Base-by-base conservation (phyloP, 495 filamentous ascomycete genomes). In the Tuber brumale region DNA sequence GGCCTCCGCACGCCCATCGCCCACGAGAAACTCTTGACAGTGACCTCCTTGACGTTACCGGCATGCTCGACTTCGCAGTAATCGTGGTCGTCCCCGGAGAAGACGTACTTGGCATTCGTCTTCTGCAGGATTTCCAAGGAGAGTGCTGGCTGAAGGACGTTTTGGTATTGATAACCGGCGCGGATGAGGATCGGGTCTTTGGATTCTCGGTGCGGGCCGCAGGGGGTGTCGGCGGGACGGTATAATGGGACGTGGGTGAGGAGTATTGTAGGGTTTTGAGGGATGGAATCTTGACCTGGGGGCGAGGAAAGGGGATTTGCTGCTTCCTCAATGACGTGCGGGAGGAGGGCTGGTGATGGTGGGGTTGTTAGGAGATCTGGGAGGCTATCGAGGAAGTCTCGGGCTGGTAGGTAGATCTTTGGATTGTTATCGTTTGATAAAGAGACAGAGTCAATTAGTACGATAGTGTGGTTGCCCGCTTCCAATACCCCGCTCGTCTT, bases 41-140 rank as follows among this genome's bases (percentile, higher is more conserved):
- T 98, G 78, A 97, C 94, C 81, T 99, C 96, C 41, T 87, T 88
- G 1, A 95, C 91, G 66, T 88, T 88, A 9, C 86, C 86, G 70
- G 90, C 87, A 82, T 99, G 96, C 2, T 88, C 85, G 39, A 98
- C 84, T 74, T 97, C 94, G 84, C 96, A 99, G 85, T 98, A 97
- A 84, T 99, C 96, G 84, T 99, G 96, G 84, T 99, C 96, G 80
- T 99, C 96, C 2, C 96, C 96, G 2, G 94, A 97, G 83, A 97
- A 98, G 61, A 93, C 91, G 72, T 94, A 90, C 46, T 86, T 84
- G 27, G 97, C 90, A 70, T 93, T 90, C 43, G 93, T 87, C 71
- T 89, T 90, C 35, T 90, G 87, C 41, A 97, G 84, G 21, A 97
- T 82, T 45, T 90, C 88, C 23, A 89, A 86, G 5, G 94, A 95